These are phyloP conservation scores for Oidium heveae DNA, from an alignment of 2,329 filamentous ascomycete species.

Conservation along the genomic window DNA sequence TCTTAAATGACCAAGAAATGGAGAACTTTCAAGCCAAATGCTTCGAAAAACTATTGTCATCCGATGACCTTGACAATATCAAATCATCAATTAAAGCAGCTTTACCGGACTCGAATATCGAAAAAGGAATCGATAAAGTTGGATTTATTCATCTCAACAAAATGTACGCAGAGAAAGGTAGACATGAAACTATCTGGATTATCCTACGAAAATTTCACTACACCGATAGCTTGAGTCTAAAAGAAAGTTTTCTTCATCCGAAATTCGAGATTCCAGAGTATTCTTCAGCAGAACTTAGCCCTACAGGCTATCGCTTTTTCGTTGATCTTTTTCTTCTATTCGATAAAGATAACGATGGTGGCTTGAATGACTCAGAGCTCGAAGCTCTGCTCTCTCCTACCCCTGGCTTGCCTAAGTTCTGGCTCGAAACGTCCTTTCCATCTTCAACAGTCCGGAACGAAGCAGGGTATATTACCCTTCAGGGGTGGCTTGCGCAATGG, in stretches of 20 bases:
- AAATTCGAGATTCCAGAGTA: constrained; percentile 86
- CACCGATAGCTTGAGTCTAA: constrained; percentile 77
- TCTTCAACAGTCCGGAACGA: constrained; percentile 89
- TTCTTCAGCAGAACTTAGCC: constrained; percentile 80
- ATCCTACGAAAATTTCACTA: constrained; percentile 89
- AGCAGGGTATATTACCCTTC: constrained; percentile 78
- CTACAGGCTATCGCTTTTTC: constrained; percentile 87
- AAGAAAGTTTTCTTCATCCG: constrained; percentile 75
- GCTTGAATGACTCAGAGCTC: constrained; percentile 66
- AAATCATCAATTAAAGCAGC: constrained; percentile 60
- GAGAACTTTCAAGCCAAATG: constrained; percentile 75
- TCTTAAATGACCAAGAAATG: constrained; percentile 74
- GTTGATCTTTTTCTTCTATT: constrained; percentile 88
- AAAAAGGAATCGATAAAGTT: constrained; percentile 51
- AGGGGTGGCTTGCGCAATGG: constrained; percentile 97
- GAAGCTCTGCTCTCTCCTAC: constrained; percentile 77
- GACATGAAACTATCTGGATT: constrained; percentile 96
- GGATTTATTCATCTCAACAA: constrained; percentile 85
- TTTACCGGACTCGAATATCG: constrained; percentile 33
- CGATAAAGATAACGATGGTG: constrained; percentile 93
- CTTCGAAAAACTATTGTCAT: constrained; percentile 65
- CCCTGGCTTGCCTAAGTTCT: constrained; percentile 64
- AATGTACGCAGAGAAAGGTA: constrained; percentile 87
- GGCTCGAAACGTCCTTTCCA: constrained; percentile 74
- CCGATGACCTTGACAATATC: constrained; percentile 71